Evolutionary conservation across 2,329 filamentous ascomycete species (phyloP), one percentile per base, ranked within the genome.

Genomic region (Fonsecaea monophora): DNA sequence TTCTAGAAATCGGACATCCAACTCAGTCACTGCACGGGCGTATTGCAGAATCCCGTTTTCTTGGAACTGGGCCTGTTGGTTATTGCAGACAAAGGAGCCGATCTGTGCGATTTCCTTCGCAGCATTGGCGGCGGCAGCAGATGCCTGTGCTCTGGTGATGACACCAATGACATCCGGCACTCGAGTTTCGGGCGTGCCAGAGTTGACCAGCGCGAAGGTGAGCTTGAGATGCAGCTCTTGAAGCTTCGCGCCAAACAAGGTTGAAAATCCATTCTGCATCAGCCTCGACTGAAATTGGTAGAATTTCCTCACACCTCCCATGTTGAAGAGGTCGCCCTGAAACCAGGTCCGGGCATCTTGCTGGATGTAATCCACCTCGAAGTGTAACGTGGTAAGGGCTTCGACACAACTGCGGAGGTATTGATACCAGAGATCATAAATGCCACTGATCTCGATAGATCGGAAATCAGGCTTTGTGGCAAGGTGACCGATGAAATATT

Each of bases 111-210:
- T 60, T 48, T 68, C 66, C 2, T 68, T 65, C 18, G 59, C 58
- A 0, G 62, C 62, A 3, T 42, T 50, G 10, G 66, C 62, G 18
- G 66, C 54, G 13, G 45, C 45, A n/a, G 59, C 21, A 13, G 66
- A 68, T 12, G 59, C 37, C 10, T 59, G 62, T 10, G 66, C 62
- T 18, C 66, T 42, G 18, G 66, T 65, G 42, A 68, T 68, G 58
- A 60, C 59, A 13, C 66, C 66, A 50, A 68, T 68, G 45, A 68
- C 62, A 54, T 68, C 66, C 12, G 66, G 57, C 15, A 68, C 53
- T 5, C 62, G 57, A 15, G 58, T 62, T 5, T 60, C 66, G 25
- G 66, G 59, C 18, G 57, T 61, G 5, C 62, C 62, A 13, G 59
- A 62, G 35, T 45, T 68, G 40, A 68, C 62, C 21, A 58, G 21